Evolutionary conservation across 2,329 filamentous ascomycete species (phyloP).

Genomic region (Penicillium glabrum): DNA sequence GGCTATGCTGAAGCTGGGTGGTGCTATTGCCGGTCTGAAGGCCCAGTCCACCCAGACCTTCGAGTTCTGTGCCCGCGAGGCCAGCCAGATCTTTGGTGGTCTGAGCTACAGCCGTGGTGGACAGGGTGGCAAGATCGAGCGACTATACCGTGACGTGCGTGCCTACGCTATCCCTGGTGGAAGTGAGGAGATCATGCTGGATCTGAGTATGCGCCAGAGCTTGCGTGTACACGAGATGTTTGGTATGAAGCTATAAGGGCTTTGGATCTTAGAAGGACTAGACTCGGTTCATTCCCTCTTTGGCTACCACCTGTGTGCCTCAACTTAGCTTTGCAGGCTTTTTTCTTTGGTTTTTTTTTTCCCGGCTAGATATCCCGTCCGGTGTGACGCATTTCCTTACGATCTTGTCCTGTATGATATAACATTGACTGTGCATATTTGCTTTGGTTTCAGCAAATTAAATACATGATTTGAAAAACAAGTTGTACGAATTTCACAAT

Average conservation of each 20-base stretch:
- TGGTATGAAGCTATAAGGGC: constrained; percentile 85
- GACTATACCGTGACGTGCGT: constrained; percentile 89
- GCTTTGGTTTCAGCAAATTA: background rate
- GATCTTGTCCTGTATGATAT: constrained; percentile 17
- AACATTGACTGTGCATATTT: constrained; percentile 2
- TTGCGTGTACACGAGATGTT: constrained; percentile 84
- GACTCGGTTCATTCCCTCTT: background rate
- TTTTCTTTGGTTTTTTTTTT: background rate
- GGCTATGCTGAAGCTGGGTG: constrained; percentile 93
- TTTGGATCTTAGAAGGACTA: background rate
- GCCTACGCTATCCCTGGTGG: constrained; percentile 96
- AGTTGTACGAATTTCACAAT: too few species aligned
- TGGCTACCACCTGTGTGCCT: background rate
- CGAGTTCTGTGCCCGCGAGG: constrained; percentile 96
- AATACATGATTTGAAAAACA: background rate
- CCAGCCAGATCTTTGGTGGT: constrained; percentile 95
- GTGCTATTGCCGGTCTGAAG: constrained; percentile 90
- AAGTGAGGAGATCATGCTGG: constrained; percentile 97
- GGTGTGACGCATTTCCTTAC: constrained; percentile 15
- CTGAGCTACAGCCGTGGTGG: constrained; percentile 89
- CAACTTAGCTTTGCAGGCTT: constrained; percentile 2
- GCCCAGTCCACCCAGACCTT: constrained; percentile 92
- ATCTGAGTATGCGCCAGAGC: constrained; percentile 89
- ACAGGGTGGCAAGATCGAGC: constrained; percentile 92
- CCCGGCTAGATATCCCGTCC: constrained; percentile 21